Evolutionary conservation across 495 filamentous ascomycete genomes (phyloP).

Genomic region (Penicillium paradoxum): DNA sequence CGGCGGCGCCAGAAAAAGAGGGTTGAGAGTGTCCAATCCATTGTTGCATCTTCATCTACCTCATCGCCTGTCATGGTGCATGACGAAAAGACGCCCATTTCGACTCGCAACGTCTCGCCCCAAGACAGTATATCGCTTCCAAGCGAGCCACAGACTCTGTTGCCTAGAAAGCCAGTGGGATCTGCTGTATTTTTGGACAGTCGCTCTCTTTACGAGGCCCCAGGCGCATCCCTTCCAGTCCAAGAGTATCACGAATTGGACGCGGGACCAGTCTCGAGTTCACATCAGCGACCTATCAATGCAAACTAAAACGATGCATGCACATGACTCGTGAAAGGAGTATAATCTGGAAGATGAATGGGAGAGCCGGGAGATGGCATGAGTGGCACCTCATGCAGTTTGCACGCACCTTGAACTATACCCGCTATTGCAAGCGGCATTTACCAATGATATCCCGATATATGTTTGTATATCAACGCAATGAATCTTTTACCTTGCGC

Average conservation of each 20-base stretch:
- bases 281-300: constrained; percentile 21
- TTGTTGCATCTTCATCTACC: not conserved
- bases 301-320: not conserved
- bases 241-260: constrained; percentile 20
- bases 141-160: not conserved
- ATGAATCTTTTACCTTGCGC: too few species aligned
- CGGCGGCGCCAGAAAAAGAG: constrained; percentile 17
- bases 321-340: not conserved
- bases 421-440: not conserved
- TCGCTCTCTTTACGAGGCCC: constrained; percentile 18
- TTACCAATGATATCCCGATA: not conserved
- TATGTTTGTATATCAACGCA: too few species aligned
- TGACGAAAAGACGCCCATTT: constrained; percentile 1
- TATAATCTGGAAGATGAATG: not conserved
- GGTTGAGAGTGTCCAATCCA: not conserved
- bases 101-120: not conserved
- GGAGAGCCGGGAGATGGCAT: not conserved
- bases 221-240: constrained; percentile 5
- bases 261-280: constrained; percentile 16
- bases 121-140: not conserved
- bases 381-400: too few species aligned
- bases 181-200: constrained; percentile 13
- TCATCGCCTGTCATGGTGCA: not conserved
- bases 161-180: constrained; percentile 17
- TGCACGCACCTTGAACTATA: too few species aligned